These are phyloP conservation scores for Leccinum truebloodii DNA, from an alignment of 768 basidiomycete species.

Conservation along the genomic window DNA sequence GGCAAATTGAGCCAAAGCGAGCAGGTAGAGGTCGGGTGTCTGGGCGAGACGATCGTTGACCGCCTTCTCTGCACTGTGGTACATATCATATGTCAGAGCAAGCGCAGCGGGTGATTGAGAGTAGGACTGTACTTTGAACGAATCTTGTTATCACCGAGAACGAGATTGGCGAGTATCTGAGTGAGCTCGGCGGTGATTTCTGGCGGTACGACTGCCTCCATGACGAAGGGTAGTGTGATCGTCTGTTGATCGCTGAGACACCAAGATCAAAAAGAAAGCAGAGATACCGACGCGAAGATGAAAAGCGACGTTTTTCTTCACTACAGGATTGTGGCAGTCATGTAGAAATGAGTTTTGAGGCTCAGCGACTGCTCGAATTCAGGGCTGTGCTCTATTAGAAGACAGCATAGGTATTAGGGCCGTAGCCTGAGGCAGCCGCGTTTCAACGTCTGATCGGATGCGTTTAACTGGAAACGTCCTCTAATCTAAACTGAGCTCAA, in stretches of 20 bases:
- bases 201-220: conserved; percentile 44
- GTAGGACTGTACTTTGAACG: conserved; percentile 54
- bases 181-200: conserved; percentile 77
- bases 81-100: conserved; percentile 12
- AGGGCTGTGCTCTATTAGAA: too few relatives aligned
- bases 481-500: too few relatives aligned
- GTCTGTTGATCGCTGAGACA: conserved; percentile 6
- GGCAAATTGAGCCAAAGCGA: conserved; percentile 79
- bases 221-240: conserved; percentile 8
- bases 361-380: too few relatives aligned
- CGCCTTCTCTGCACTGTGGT: conserved; percentile 67
- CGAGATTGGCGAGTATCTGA: conserved; percentile 82
- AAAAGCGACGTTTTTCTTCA: too few relatives aligned
- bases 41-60: conserved; percentile 79
- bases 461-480: too few relatives aligned
- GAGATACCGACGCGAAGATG: too few relatives aligned
- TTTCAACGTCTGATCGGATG: too few relatives aligned
- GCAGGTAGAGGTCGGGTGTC: conserved; percentile 76
- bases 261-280: neutral
- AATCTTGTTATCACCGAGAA: conserved; percentile 82
- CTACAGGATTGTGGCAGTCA: too few relatives aligned
- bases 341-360: too few relatives aligned
- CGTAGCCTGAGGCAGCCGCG: too few relatives aligned
- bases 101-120: neutral
- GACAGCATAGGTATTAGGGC: too few relatives aligned